Percentiles rank a stretch among this genome's conserved stretches.
These are phyloP conservation scores for Aureobasidium subglaciale DNA, from an alignment of 2,329 filamentous ascomycete species.

Conservation along the genomic window DNA sequence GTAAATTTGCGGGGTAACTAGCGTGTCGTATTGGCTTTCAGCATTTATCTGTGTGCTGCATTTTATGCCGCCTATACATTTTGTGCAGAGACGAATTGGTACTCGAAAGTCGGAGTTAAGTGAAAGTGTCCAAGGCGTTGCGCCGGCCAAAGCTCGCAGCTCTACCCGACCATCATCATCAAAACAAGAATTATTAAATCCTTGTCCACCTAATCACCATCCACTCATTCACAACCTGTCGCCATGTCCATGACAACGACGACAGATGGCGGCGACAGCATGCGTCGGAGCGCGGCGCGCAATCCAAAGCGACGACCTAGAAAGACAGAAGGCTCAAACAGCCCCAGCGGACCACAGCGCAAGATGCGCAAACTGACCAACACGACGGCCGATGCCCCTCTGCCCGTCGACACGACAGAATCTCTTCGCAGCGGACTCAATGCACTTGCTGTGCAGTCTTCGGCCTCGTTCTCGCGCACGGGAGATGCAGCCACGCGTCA, in stretches of 20 bases:
- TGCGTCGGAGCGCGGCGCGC: constrained; percentile 31
- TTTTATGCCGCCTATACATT: too few relatives aligned
- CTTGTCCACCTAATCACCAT: not conserved
- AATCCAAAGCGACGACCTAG: constrained; percentile 41
- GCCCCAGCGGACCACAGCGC: constrained; percentile 27
- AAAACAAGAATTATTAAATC: constrained; percentile 5
- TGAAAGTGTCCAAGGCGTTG: not conserved
- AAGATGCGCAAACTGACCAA: constrained; percentile 41
- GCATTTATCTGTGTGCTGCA: too few relatives aligned
- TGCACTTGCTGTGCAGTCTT: not conserved
- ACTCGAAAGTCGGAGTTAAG: not conserved
- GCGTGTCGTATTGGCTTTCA: too few relatives aligned
- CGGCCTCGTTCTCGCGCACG: constrained; percentile 1
- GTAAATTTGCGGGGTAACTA: not conserved
- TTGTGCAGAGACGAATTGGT: too few relatives aligned
- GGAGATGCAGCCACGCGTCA: constrained; percentile 6
- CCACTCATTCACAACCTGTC: not conserved
- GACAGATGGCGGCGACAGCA: constrained; percentile 19
- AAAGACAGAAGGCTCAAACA: constrained; percentile 32
- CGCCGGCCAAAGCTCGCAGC: constrained; percentile 1
- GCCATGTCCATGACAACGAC: constrained; percentile 9
- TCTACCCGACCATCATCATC: constrained; percentile 8
- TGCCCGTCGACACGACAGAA: constrained; percentile 11
- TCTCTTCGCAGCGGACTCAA: constrained; percentile 12
- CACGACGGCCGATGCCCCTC: constrained; percentile 17